Percentiles rank a stretch among this genome's conserved stretches.
These are phyloP conservation scores for Lodderomyces theae DNA, from an alignment of 1,139 yeast species.

Conservation along the genomic window DNA sequence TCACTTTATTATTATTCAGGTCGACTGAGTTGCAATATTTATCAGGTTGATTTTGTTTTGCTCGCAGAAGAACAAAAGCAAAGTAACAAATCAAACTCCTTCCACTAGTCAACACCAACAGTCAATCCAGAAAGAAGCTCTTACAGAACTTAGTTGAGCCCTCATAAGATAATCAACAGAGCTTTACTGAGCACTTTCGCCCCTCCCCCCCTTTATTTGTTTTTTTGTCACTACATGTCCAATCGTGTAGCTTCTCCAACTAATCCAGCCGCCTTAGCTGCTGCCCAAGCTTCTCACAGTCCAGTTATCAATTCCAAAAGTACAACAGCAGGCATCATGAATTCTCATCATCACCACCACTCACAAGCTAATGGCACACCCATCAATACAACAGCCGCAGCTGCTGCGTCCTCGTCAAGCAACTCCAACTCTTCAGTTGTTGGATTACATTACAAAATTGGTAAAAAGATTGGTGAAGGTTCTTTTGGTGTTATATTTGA, in stretches of 20 bases:
- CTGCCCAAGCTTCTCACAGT: slow-evolving; percentile 34
- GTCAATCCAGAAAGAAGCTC: too few relatives aligned
- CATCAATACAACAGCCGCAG: slow-evolving; percentile 18
- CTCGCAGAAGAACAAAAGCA: too few relatives aligned
- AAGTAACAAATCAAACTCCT: too few relatives aligned
- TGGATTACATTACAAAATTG: slow-evolving; percentile 76
- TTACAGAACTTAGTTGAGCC: too few relatives aligned
- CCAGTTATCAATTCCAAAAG: slow-evolving; percentile 16
- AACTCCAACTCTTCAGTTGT: slow-evolving; percentile 45
- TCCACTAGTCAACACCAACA: too few relatives aligned
- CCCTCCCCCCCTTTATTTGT: background rate
- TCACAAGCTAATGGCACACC: slow-evolving; percentile 6
- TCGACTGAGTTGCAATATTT: too few relatives aligned
- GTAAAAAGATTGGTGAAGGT: slow-evolving; percentile 83
- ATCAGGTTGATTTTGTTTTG: too few relatives aligned
- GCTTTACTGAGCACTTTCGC: background rate
- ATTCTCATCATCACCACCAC: slow-evolving; percentile 10
- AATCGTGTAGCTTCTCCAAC: slow-evolving; percentile 28
- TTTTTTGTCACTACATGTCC: slow-evolving; percentile 16
- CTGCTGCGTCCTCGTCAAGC: slow-evolving; percentile 15
- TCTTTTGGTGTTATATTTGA: slow-evolving; percentile 82
- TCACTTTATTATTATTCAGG: too few relatives aligned
- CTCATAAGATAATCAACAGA: background rate
- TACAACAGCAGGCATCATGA: slow-evolving; percentile 1
- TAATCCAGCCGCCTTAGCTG: slow-evolving; percentile 41